Percentiles rank a stretch among this genome's conserved stretches.
These are phyloP conservation scores for Symbiodinium pilosum DNA, from an alignment of 73 alveolate species.

Conservation along the genomic window DNA sequence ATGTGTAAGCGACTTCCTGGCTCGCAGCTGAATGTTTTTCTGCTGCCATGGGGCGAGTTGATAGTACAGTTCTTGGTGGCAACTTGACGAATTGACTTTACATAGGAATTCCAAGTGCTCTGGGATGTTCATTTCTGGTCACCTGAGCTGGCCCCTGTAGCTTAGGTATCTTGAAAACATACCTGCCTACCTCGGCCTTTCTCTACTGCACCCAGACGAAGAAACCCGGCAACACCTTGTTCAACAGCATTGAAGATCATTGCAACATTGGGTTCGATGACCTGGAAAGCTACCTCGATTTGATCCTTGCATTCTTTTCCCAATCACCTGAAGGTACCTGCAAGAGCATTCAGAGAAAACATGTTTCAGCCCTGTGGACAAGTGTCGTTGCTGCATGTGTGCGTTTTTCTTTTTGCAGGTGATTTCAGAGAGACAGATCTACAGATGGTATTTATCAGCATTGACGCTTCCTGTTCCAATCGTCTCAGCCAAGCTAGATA, in stretches of 20 bases:
- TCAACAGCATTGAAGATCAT: background rate
- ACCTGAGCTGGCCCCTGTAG: background rate
- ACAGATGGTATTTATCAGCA: background rate
- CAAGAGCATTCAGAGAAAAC: too few species aligned
- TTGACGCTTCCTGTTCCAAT: background rate
- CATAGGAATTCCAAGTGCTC: background rate
- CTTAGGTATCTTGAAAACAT: background rate
- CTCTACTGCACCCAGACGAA: background rate
- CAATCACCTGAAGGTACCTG: conserved; percentile 1
- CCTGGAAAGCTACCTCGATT: background rate
- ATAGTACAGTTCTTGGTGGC: background rate
- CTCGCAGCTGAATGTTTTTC: background rate
- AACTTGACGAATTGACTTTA: background rate
- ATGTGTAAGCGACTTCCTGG: background rate
- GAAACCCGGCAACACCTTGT: background rate
- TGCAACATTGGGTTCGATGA: background rate
- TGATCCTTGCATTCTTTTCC: background rate
- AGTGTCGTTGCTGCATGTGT: background rate
- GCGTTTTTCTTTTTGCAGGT: background rate
- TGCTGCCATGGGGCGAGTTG: background rate
- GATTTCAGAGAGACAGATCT: background rate
- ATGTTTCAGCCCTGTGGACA: too few species aligned
- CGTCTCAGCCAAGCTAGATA: conserved; percentile 19
- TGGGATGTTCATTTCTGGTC: background rate
- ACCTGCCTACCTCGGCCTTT: background rate